These are phyloP conservation scores for Camellia lanceoleosa DNA, from an alignment of 148 eudicot species.

Conservation along the genomic window DNA sequence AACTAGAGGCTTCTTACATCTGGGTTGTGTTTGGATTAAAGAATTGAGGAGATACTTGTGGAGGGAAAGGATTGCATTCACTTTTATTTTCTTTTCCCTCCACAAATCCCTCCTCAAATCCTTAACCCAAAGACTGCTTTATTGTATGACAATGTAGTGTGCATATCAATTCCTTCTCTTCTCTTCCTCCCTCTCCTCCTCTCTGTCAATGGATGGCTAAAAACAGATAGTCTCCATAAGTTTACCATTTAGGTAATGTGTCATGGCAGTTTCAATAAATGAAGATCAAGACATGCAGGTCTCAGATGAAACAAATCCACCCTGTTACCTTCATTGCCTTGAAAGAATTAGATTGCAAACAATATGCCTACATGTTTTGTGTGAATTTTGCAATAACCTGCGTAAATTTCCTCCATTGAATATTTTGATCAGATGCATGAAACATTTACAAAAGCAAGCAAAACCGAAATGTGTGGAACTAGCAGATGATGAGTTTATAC, in stretches of 20 bases:
- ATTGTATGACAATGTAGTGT: too few species aligned
- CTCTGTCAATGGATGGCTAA: too few species aligned
- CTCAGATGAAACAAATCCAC: background rate
- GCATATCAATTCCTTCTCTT: too few species aligned
- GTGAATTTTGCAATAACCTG: background rate
- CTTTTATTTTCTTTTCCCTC: too few species aligned
- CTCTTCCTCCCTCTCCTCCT: too few species aligned
- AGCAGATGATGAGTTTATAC: constrained; percentile 78
- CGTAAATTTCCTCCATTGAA: background rate
- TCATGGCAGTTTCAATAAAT: background rate
- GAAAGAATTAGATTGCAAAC: background rate
- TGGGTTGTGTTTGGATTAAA: too few species aligned
- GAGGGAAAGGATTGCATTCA: too few species aligned
- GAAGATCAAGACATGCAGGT: background rate
- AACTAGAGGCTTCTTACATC: background rate
- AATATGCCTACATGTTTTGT: too few species aligned
- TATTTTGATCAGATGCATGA: constrained; percentile 48
- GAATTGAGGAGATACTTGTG: too few species aligned
- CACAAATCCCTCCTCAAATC: too few species aligned
- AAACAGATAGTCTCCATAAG: background rate
- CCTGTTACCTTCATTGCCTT: background rate
- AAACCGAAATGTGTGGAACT: constrained; percentile 62
- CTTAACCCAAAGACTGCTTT: too few species aligned
- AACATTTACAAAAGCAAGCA: constrained; percentile 67
- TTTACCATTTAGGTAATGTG: background rate